Evolutionary conservation across 441 rosid species (phyloP), one percentile per base, ranked within the genome.

Genomic region (Syzygium syzygioides): DNA sequence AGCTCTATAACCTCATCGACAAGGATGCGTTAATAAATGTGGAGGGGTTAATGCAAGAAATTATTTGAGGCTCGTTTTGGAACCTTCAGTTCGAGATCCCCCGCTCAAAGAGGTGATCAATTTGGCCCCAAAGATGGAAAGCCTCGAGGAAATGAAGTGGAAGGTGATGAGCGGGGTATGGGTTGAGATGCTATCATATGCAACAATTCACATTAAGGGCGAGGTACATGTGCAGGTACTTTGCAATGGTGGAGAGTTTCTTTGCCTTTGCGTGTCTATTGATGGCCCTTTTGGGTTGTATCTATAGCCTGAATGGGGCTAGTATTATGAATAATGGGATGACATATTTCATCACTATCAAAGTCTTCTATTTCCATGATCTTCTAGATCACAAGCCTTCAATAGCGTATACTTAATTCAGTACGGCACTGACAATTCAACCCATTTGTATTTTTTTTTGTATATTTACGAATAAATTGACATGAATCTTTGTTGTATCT

Each of bases 321-420:
- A 10, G 15, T 10, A 11, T 0, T 6, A 34, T 68, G 80, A 68
- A 34, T 19, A 1, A 15, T 12, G 14, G 48, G 80, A 71, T 71
- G 15, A 34, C 80, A 5, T 34, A 18, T 34, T 5, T 9, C 5
- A 19, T 19, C 50, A 9, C 25, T 19, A 0, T 66, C 79, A 66
- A 66, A 30, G 25, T 66, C 45, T 66, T 32, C 4, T 32, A 32
- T 0, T 4, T 9, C 79, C 79, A 32, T 11, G 32, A 66, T 66
- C 45, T 66, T 66, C 45, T 32, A 66, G 41, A 66, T 32, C 79
- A 66, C 79, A 66, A 66, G 14, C 45, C 79, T 32, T 11, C 14
- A 18, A 7, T 32, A 2, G 25, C 1, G 7, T 4, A 66, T 18
- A 32, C 5, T 0, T 25, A 1, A 68, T 68, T 32, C 1, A 3